Conservation (phyloP, 345 rosid genomes). For the Aurinia saxatilis region DNA sequence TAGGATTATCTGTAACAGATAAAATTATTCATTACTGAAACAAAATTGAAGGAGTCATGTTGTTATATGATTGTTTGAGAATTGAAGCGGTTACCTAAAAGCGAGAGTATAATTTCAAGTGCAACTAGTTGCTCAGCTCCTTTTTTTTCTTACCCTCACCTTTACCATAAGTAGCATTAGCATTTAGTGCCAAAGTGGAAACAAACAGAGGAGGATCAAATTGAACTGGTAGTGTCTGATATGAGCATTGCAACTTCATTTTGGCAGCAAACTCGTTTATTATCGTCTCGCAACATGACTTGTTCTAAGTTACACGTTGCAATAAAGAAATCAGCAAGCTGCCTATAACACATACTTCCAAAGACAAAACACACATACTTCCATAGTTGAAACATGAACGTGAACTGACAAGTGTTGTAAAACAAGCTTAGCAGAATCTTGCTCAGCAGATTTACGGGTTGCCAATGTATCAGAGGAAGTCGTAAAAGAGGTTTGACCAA, state of each 20-base stretch:
- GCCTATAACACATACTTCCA: background rate
- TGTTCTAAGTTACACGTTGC: conserved; percentile 5
- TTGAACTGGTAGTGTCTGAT: background rate
- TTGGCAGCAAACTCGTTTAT: background rate
- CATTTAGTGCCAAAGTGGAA: conserved; percentile 6
- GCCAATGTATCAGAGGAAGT: background rate
- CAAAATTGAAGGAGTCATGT: background rate
- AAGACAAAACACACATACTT: conserved; percentile 2
- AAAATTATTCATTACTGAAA: background rate
- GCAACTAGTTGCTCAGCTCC: conserved; percentile 15
- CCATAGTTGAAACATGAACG: background rate
- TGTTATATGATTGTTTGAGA: background rate
- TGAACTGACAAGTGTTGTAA: background rate
- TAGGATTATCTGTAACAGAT: conserved; percentile 1
- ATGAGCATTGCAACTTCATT: background rate
- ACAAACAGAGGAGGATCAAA: background rate
- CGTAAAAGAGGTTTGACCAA: no score
- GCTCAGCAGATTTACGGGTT: background rate
- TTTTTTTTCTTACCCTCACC: conserved; percentile 8
- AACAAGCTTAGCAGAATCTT: conserved; percentile 15
- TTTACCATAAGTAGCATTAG: background rate
- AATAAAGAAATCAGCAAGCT: background rate
- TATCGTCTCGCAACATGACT: conserved; percentile 5
- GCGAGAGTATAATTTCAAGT: background rate
- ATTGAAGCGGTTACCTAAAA: background rate